These are phyloP conservation scores for Saccharomyces hybrid DNA, from an alignment of 1,139 yeast genomes.

Conservation along the genomic window DNA sequence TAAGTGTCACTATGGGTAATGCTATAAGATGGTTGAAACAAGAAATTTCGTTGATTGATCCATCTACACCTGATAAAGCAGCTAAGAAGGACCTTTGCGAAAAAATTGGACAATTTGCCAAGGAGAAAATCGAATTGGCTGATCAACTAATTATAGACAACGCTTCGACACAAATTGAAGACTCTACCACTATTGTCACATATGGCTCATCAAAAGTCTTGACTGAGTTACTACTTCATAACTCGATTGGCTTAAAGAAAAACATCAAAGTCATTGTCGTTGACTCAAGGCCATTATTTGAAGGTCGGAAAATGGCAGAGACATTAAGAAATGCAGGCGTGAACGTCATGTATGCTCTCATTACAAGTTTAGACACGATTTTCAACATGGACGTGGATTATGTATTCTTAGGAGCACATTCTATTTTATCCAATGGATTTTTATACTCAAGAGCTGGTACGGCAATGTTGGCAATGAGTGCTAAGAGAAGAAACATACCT, in stretches of 20 bases:
- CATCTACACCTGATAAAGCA: conserved; percentile 49
- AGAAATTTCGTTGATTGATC: conserved; percentile 64
- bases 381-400: conserved; percentile 83
- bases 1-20: conserved; percentile 93
- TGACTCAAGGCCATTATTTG: conserved; percentile 91
- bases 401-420: conserved; percentile 93
- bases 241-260: conserved; percentile 56
- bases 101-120: conserved; percentile 71
- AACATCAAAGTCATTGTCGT: conserved; percentile 76
- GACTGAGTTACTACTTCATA: conserved; percentile 63
- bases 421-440: conserved; percentile 92
- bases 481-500: conserved; percentile 82
- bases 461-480: conserved; percentile 90
- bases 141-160: conserved; percentile 76
- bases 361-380: conserved; percentile 73
- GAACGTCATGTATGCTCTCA: conserved; percentile 65
- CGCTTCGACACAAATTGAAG: conserved; percentile 69
- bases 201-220: conserved; percentile 87
- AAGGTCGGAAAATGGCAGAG: conserved; percentile 73
- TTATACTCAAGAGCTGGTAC: conserved; percentile 92
- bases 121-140: conserved; percentile 78
- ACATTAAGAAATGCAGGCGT: conserved; percentile 54
- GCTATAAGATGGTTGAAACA: conserved; percentile 96
- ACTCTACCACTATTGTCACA: conserved; percentile 76
- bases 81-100: conserved; percentile 62